Evolutionary conservation across 139 green algal species (phyloP), one percentile per base, ranked within the genome.

Genomic region (Picochlorum sp.): DNA sequence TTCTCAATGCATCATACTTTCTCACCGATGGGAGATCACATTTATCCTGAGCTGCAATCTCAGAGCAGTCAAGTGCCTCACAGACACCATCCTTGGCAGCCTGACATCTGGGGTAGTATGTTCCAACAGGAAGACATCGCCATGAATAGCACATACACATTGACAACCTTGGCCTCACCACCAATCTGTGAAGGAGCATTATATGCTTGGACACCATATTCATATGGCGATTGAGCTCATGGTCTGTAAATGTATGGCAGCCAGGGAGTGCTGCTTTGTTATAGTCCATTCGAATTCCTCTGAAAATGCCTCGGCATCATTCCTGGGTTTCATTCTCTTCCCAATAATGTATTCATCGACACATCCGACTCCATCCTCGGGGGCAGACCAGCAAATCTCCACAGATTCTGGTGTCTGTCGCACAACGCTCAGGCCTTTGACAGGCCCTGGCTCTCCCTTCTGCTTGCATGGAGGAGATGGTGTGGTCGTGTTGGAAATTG

Each of bases 1-100:
- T n/a, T 9, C 18, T 52, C 18, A 24, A 16, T 15, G 9, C n/a
- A 44, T 70, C 50, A 6, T 63, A 13, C 7, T 63, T 21, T n/a
- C 68, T 59, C 61, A 75, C 55, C 18, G 38, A 75, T 37, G 68
- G 61, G 3, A 50, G 45, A 41, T 10, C 10, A 50, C 68, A 75
- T 49, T 63, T 6, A 1, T 21, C 49, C 13, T 24, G 34, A 8
- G 30, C 62, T 65, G 70, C 57, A 49, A 65, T 44, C 23, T 30
- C 51, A 16, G n/a, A 10, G 49, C 68, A 75, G 20, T 45, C 65
- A 23, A 69, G 30, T 38, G 68, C 61, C 3, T 45, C 15, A 38
- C 68, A 75, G 16, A 21, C 45, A 11, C 68, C 68, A 16, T 24
- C 23, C 10, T 20, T 3, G 7, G 61, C 68, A 20, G 34, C 49